phyloP scores from a whole-genome alignment of 768 basidiomycete genomes.

The Grammothele lineata region DNA sequence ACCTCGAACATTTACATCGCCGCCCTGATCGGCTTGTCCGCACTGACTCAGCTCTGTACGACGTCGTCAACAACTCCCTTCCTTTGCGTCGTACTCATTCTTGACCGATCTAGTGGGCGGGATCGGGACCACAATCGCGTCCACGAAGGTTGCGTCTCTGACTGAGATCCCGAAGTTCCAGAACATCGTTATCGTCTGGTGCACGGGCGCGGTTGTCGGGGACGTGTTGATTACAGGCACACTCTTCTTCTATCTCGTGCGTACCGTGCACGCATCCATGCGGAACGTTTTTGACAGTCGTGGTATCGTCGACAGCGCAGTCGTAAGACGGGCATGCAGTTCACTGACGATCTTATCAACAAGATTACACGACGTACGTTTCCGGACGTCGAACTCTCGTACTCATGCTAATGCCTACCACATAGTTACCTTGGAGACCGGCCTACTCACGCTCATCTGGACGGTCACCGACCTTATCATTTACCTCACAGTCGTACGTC shows the following conservation, averaged over 20 bases:
- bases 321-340: slow-evolving; percentile 2
- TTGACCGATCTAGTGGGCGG: slow-evolving; percentile 20
- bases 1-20: not conserved
- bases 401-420: too few relatives aligned
- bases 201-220: slow-evolving; percentile 15
- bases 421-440: not conserved
- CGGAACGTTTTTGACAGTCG: not conserved
- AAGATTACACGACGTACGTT: slow-evolving; percentile 1
- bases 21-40: not conserved
- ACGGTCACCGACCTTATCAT: not conserved
- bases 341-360: not conserved
- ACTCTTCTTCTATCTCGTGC: slow-evolving; percentile 22
- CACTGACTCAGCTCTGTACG: not conserved
- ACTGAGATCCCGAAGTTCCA: slow-evolving; percentile 22
- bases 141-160: slow-evolving; percentile 14
- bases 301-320: not conserved
- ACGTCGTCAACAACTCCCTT: too few relatives aligned
- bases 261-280: slow-evolving; percentile 13
- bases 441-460: not conserved
- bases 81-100: not conserved
- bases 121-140: slow-evolving; percentile 21
- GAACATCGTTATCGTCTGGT: slow-evolving; percentile 22
- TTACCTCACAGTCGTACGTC: not conserved
- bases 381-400: not conserved
- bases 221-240: slow-evolving; percentile 25